These are phyloP conservation scores for Lippia alba DNA, from an alignment of 305 asterid species.

Conservation along the genomic window DNA sequence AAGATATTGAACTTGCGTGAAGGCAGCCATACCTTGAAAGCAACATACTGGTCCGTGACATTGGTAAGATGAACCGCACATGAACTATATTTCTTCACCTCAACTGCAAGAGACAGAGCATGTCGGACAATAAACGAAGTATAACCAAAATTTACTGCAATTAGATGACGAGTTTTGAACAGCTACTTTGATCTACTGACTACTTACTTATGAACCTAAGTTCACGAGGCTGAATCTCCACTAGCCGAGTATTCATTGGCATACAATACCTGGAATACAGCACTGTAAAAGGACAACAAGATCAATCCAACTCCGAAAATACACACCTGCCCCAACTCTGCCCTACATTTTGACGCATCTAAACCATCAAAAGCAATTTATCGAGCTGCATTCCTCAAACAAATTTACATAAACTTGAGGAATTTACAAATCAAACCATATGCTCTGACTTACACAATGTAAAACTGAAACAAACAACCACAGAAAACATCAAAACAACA, in stretches of 20 bases:
- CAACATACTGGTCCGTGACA: constrained; percentile 56
- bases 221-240: constrained; percentile 58
- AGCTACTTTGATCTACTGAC: neutral
- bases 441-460: neutral
- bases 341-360: neutral
- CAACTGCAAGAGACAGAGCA: constrained; percentile 46
- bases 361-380: neutral
- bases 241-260: constrained; percentile 34
- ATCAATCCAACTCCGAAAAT: neutral
- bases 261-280: constrained; percentile 34
- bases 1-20: neutral
- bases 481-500: neutral
- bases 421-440: neutral
- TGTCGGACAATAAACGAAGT: constrained; percentile 12
- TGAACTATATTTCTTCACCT: constrained; percentile 61
- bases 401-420: neutral
- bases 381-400: neutral
- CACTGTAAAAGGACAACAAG: neutral
- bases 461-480: neutral
- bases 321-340: neutral
- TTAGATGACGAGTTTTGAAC: neutral
- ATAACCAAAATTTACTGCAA: neutral
- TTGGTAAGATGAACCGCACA: constrained; percentile 52
- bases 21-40: constrained; percentile 52
- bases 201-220: constrained; percentile 54